Evolutionary conservation across 2,329 filamentous ascomycete genomes (phyloP).

Genomic region (Xylariaceae sp.): DNA sequence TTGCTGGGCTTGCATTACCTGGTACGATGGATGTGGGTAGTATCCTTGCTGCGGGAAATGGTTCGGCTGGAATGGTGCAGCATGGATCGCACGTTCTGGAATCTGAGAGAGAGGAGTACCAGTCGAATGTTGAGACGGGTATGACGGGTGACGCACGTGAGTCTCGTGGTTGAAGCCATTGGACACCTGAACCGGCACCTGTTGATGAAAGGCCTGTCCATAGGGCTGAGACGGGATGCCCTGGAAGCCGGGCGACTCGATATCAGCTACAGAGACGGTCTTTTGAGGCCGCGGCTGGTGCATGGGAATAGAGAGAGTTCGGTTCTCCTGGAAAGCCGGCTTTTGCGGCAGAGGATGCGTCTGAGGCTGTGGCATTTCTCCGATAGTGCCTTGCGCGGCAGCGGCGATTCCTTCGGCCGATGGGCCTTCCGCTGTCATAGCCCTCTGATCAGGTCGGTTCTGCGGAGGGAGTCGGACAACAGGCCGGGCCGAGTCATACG

Average conservation of each 20-base stretch:
- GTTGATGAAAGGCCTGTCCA: slow-evolving; percentile 88
- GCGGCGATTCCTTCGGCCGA: slow-evolving; percentile 13
- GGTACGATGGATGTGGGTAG: slow-evolving; percentile 55
- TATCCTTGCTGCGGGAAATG: slow-evolving; percentile 53
- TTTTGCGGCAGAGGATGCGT: slow-evolving; percentile 51
- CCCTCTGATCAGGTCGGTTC: slow-evolving; percentile 24
- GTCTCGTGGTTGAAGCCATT: slow-evolving; percentile 50
- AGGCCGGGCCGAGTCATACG: slow-evolving; percentile 57
- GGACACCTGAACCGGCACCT: slow-evolving; percentile 70
- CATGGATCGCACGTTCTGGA: slow-evolving; percentile 85
- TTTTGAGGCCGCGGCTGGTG: slow-evolving; percentile 95
- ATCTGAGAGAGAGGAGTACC: slow-evolving; percentile 86
- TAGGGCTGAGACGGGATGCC: slow-evolving; percentile 42
- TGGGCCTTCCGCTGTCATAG: slow-evolving; percentile 17
- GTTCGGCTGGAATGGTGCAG: slow-evolving; percentile 78
- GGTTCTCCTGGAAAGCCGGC: slow-evolving; percentile 50
- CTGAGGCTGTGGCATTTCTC: slow-evolving; percentile 49
- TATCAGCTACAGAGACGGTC: slow-evolving; percentile 83
- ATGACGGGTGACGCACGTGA: slow-evolving; percentile 61
- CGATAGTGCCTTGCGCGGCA: slow-evolving; percentile 34
- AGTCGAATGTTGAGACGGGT: slow-evolving; percentile 61
- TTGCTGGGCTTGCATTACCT: slow-evolving; percentile 49
- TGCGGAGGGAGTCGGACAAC: slow-evolving; percentile 77
- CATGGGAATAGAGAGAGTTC: slow-evolving; percentile 57
- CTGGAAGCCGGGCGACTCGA: slow-evolving; percentile 67